phyloP scores from a whole-genome alignment of 2,329 filamentous ascomycete species.

The Emergomyces africanus region DNA sequence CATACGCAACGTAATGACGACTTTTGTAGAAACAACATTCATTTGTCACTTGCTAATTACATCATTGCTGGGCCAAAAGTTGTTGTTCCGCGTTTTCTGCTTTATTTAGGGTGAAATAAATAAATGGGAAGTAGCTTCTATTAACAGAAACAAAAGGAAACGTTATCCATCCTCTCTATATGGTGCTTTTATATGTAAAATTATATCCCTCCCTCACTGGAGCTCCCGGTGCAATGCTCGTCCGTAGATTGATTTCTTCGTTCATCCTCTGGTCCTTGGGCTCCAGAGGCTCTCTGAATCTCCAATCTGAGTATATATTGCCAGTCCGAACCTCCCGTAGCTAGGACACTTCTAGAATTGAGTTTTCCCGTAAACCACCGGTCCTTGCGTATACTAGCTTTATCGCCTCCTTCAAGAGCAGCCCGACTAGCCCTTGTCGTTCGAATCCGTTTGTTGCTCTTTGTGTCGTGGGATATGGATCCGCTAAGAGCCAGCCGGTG shows the following conservation, averaged over 20 bases:
- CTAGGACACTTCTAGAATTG: slow-evolving; percentile 49
- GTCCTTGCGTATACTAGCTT: slow-evolving; percentile 54
- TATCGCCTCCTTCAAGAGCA: slow-evolving; percentile 61
- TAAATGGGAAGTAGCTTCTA: background rate
- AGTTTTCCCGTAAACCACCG: slow-evolving; percentile 55
- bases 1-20: too few species aligned
- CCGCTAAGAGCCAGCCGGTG: slow-evolving; percentile 52
- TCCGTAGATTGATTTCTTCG: background rate
- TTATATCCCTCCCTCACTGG: slow-evolving; percentile 8
- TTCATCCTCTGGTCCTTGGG: background rate
- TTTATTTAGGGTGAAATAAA: too few species aligned
- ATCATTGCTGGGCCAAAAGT: background rate
- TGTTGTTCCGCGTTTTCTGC: too few species aligned
- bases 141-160: background rate
- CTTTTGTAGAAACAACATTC: background rate
- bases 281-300: background rate
- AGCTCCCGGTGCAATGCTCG: slow-evolving; percentile 10
- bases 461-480: slow-evolving; percentile 46
- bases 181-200: background rate
- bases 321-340: slow-evolving; percentile 43
- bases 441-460: slow-evolving; percentile 46
- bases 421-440: slow-evolving; percentile 64
- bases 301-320: slow-evolving; percentile 23
- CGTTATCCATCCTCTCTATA: background rate
- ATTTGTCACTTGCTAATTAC: background rate